Evolutionary conservation across 2,329 filamentous ascomycete genomes (phyloP).

Genomic region (Fusarium phyllophilum): DNA sequence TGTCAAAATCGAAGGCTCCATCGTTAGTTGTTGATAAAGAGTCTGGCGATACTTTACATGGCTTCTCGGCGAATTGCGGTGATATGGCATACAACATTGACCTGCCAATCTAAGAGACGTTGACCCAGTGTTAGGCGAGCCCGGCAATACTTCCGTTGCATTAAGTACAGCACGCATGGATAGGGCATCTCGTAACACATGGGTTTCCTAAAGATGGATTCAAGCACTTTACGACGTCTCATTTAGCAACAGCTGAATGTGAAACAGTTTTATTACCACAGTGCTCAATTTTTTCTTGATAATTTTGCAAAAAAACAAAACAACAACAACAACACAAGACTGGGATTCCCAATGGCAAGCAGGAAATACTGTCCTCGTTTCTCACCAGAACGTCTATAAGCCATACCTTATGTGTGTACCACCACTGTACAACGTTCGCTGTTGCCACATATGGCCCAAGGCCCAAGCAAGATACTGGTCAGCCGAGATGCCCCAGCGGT

Average conservation of each 20-base stretch:
- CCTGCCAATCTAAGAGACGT: constrained; percentile 21
- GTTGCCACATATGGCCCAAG: constrained; percentile 2
- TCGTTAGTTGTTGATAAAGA: not conserved
- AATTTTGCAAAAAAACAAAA: not conserved
- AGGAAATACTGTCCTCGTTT: not conserved
- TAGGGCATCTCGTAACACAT: constrained; percentile 16
- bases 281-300: not conserved
- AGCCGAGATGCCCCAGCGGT: constrained; percentile 26
- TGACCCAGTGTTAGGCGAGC: constrained; percentile 37
- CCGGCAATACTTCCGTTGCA: constrained; percentile 36
- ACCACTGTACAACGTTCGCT: not conserved
- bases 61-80: constrained; percentile 15
- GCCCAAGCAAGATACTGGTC: constrained; percentile 8
- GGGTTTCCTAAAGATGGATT: constrained; percentile 16
- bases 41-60: not conserved
- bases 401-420: not conserved
- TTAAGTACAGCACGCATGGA: constrained; percentile 27
- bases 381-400: not conserved
- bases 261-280: constrained; percentile 33
- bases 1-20: not conserved
- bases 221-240: constrained; percentile 30
- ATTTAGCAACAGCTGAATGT: constrained; percentile 38
- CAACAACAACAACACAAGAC: not conserved
- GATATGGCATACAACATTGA: constrained; percentile 9
- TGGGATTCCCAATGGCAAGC: not conserved